Conservation (phyloP, 176 grass and related monocot species). For the Oryza australiensis region DNA sequence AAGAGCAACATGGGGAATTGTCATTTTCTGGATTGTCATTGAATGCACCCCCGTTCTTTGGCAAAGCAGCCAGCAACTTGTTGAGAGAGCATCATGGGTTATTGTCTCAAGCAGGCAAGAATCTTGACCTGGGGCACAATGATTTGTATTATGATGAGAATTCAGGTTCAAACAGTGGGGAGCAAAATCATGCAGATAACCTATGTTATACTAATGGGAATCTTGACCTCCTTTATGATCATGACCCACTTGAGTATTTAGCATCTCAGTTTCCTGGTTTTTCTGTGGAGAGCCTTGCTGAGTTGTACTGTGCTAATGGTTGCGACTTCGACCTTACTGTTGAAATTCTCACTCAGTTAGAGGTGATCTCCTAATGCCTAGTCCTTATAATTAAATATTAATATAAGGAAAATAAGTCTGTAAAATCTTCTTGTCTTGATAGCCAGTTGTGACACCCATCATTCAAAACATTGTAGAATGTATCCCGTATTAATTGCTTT, state of each 20-base stretch:
- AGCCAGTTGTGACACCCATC: not conserved
- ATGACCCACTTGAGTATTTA: conserved; percentile 50
- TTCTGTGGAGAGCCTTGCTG: conserved; percentile 55
- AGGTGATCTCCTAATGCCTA: conserved; percentile 39
- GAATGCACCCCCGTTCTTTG: conserved; percentile 28
- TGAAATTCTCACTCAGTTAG: conserved; percentile 56
- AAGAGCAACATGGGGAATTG: conserved; percentile 28
- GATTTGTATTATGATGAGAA: conserved; percentile 20
- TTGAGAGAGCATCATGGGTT: conserved; percentile 19
- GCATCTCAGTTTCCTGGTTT: conserved; percentile 60
- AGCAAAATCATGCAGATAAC: conserved; percentile 17
- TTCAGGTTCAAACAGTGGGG: conserved; percentile 40
- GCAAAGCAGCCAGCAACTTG: not conserved
- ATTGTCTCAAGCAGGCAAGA: conserved; percentile 24
- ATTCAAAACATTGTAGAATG: not conserved
- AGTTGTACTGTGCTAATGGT: conserved; percentile 57
- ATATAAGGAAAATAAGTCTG: no score
- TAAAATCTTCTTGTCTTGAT: not conserved
- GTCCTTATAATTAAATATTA: no score
- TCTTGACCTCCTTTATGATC: conserved; percentile 23
- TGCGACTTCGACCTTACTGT: conserved; percentile 58
- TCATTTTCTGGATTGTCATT: conserved; percentile 47
- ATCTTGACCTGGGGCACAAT: conserved; percentile 7
- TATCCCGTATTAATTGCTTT: not conserved
- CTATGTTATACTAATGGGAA: conserved; percentile 20